A percentile compares a stretch with the other conserved stretches of the same genome.
These are phyloP conservation scores for Chamaecrista fasciculata DNA, from an alignment of 306 rosid species.

Conservation along the genomic window DNA sequence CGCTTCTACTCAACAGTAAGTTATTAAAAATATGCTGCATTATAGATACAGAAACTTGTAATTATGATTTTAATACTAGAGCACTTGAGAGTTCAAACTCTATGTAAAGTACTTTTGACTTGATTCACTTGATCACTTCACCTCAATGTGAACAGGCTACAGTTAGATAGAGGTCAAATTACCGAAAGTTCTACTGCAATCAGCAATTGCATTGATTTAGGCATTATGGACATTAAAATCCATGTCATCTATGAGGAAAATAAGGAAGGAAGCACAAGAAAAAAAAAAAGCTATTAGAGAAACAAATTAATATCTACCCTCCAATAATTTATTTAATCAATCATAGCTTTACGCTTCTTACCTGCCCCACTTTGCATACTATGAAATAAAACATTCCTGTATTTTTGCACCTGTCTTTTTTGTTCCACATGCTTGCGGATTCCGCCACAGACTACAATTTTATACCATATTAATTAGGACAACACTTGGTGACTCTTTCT, in stretches of 20 bases:
- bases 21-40: too few relatives aligned
- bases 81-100: too few relatives aligned
- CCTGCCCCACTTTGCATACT: not conserved
- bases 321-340: not conserved
- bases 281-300: not conserved
- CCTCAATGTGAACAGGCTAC: too few relatives aligned
- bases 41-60: too few relatives aligned
- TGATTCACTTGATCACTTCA: too few relatives aligned
- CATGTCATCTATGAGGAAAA: constrained; percentile 1
- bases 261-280: constrained; percentile 7
- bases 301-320: not conserved
- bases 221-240: not conserved
- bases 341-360: not conserved
- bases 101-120: too few relatives aligned
- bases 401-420: not conserved
- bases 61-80: too few relatives aligned
- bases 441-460: not conserved
- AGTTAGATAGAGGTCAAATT: not conserved
- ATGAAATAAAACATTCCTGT: constrained; percentile 10
- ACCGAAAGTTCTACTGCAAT: not conserved
- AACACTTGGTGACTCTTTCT: too few relatives aligned
- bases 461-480: not conserved
- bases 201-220: not conserved
- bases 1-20: too few relatives aligned
- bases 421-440: constrained; percentile 16